Percentiles rank a stretch among this genome's conserved stretches.
phyloP scores from a whole-genome alignment of 208 protist species.

The Trypanosoma congolense region DNA sequence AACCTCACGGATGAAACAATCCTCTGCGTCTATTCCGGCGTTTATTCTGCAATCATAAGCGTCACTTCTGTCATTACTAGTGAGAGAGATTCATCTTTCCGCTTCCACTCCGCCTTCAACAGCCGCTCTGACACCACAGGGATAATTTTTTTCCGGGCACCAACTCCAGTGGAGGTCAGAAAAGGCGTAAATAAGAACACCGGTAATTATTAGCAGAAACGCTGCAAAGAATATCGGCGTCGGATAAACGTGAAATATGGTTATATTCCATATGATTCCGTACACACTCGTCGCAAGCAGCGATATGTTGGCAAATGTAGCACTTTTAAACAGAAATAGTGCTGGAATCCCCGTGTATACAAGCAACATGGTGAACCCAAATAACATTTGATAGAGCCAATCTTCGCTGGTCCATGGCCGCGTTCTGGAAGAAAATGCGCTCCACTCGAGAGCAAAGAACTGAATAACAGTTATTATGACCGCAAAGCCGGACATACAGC shows the following conservation, averaged over 20 bases:
- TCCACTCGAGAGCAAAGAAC: constrained; percentile 78
- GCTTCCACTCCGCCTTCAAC: no score
- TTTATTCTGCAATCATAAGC: no score
- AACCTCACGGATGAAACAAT: no score
- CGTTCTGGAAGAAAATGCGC: constrained; percentile 37
- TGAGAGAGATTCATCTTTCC: no score
- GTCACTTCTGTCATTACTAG: no score
- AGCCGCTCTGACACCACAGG: constrained; percentile 30
- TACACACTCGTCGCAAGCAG: constrained; percentile 71
- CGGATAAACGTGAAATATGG: constrained; percentile 73
- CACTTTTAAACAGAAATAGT: constrained; percentile 68
- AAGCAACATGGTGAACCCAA: constrained; percentile 77
- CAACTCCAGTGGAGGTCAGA: constrained; percentile 56
- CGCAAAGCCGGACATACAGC: constrained; percentile 70
- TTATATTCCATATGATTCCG: constrained; percentile 79
- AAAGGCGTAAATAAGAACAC: constrained; percentile 64
- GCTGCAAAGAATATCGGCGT: constrained; percentile 61
- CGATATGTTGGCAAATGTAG: constrained; percentile 80
- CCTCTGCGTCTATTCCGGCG: no score
- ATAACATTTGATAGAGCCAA: constrained; percentile 72
- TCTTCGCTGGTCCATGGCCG: constrained; percentile 52
- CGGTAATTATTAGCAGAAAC: constrained; percentile 65
- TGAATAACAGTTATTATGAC: constrained; percentile 63
- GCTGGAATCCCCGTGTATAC: constrained; percentile 74
- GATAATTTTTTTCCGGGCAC: constrained; percentile 53